A percentile compares a stretch with the other conserved stretches of the same genome.
Evolutionary conservation across 73 alveolate species (phyloP).

Genomic region (Uronychia setigera): DNA sequence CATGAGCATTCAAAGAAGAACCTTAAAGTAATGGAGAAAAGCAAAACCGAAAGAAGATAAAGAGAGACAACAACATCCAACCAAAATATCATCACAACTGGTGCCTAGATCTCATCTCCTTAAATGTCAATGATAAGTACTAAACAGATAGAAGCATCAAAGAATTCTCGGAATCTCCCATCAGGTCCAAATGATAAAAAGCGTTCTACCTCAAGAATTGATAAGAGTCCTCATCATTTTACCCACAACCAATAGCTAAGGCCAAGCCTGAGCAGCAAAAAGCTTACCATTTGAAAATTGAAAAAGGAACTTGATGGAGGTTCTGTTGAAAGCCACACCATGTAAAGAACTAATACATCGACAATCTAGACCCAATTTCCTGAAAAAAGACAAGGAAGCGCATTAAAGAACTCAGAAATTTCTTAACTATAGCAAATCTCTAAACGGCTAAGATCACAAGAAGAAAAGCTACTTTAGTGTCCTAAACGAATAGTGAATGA

Average conservation of each 20-base stretch:
- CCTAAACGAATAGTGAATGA: no score
- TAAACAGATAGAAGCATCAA: neutral
- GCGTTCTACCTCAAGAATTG: neutral
- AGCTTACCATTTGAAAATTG: neutral
- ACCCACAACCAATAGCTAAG: neutral
- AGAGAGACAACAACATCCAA: neutral
- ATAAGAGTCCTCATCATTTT: neutral
- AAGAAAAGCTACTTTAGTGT: no score
- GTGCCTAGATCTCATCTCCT: neutral
- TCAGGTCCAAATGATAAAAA: neutral
- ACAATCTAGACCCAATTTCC: neutral
- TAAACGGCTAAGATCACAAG: no score
- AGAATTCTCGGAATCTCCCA: neutral
- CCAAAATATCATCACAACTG: neutral
- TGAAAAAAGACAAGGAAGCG: neutral
- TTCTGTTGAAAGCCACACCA: neutral
- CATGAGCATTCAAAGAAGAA: neutral
- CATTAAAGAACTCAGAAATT: neutral
- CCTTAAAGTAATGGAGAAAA: neutral
- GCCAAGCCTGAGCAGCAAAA: neutral
- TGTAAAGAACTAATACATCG: neutral
- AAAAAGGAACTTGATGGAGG: neutral
- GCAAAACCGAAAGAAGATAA: neutral
- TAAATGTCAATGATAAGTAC: neutral
- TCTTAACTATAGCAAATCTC: no score